Evolutionary conservation across 208 protist genomes (phyloP).

Genomic region (Leishmania arabica): DNA sequence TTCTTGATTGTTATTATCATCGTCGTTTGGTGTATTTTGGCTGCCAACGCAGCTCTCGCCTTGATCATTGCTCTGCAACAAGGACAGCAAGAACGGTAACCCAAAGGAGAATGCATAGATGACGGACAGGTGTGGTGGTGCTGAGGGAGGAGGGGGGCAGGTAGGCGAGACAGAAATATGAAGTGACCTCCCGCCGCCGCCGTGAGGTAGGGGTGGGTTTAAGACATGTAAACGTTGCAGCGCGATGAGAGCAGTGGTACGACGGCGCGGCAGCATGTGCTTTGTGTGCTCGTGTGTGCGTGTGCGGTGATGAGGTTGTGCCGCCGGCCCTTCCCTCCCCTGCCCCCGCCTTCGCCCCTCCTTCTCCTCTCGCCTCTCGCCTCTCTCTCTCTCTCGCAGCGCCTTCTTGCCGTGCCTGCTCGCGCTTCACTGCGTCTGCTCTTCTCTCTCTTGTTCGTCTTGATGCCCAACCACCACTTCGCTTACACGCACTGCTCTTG

Average conservation of each 20-base stretch:
- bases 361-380: not conserved
- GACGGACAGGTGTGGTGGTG: not conserved
- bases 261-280: not conserved
- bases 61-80: not conserved
- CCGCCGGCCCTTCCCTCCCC: not conserved
- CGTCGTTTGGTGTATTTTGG: not conserved
- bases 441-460: not conserved
- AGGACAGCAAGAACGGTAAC: not conserved
- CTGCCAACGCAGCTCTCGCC: not conserved
- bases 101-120: not conserved
- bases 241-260: not conserved
- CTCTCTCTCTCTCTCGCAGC: not conserved
- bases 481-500: not conserved
- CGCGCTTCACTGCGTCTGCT: not conserved
- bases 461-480: not conserved
- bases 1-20: not conserved
- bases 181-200: not conserved
- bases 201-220: not conserved
- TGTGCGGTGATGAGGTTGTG: not conserved
- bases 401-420: not conserved
- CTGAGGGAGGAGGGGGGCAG: not conserved
- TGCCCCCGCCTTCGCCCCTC: not conserved
- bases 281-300: not conserved
- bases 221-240: not conserved
- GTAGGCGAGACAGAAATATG: not conserved